Evolutionary conservation across 2,329 filamentous ascomycete genomes (phyloP).

Genomic region (Scedosporium minutisporum): DNA sequence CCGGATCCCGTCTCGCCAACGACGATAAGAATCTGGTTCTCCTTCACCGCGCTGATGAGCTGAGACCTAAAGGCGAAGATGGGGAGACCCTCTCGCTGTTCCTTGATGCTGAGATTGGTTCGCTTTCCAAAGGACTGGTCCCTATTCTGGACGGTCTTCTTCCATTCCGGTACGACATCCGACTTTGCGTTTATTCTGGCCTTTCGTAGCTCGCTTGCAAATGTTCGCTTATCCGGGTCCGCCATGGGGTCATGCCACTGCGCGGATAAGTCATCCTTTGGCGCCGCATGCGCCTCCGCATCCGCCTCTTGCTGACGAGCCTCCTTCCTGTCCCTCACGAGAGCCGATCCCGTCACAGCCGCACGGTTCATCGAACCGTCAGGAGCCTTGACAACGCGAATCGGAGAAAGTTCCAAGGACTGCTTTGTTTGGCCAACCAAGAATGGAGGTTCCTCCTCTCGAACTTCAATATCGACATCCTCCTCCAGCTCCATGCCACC

Average conservation of each 20-base stretch:
- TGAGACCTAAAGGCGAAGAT: slow-evolving; percentile 83
- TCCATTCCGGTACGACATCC: slow-evolving; percentile 84
- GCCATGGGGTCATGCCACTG: slow-evolving; percentile 99
- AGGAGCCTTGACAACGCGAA: slow-evolving; percentile 91
- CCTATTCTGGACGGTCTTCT: slow-evolving; percentile 68
- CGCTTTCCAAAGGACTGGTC: slow-evolving; percentile 76
- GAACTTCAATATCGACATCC: slow-evolving; percentile 93
- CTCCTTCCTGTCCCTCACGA: slow-evolving; percentile 86
- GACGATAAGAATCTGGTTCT: slow-evolving; percentile 89
- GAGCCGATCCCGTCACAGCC: slow-evolving; percentile 81
- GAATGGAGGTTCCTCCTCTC: slow-evolving; percentile 94
- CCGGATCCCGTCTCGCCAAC: slow-evolving; percentile 96
- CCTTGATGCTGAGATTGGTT: slow-evolving; percentile 85
- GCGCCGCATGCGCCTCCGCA: slow-evolving; percentile 56
- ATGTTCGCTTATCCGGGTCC: slow-evolving; percentile 71
- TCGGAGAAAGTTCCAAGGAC: slow-evolving; percentile 87
- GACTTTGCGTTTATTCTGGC: slow-evolving; percentile 50
- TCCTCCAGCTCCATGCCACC: slow-evolving; percentile 87
- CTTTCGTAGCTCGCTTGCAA: slow-evolving; percentile 76
- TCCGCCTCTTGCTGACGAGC: slow-evolving; percentile 80
- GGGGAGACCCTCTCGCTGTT: slow-evolving; percentile 82
- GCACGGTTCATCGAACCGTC: slow-evolving; percentile 97
- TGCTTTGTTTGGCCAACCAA: slow-evolving; percentile 93
- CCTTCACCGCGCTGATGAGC: slow-evolving; percentile 74
- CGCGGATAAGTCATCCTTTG: slow-evolving; percentile 72